These are phyloP conservation scores for Gymnopus androsaceus DNA, from an alignment of 1,284 basidiomycete genomes.

Conservation along the genomic window DNA sequence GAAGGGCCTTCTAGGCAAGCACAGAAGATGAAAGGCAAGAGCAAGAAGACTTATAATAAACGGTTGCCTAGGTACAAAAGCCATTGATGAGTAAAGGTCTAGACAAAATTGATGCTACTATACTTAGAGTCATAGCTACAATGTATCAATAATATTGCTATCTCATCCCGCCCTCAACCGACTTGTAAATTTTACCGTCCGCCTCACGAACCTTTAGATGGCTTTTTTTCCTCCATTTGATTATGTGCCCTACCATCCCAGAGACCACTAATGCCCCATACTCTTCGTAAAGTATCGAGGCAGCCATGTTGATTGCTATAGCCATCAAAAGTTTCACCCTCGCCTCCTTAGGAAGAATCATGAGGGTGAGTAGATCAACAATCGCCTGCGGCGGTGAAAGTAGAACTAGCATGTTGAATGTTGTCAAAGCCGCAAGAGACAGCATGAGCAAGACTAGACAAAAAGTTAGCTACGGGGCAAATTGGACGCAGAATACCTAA, in stretches of 20 bases:
- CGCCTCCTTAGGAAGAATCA: constrained; percentile 73
- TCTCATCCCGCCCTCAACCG: constrained; percentile 67
- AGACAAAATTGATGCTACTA: neutral
- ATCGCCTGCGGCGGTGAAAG: constrained; percentile 68
- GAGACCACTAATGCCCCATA: constrained; percentile 72
- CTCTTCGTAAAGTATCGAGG: constrained; percentile 81
- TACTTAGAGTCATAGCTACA: no score
- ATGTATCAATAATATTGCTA: constrained; percentile 26
- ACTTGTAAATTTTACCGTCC: constrained; percentile 68
- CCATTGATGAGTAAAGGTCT: neutral
- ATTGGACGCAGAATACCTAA: neutral
- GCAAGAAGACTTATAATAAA: constrained; percentile 4
- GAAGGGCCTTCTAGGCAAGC: constrained; percentile 58
- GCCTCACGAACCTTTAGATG: constrained; percentile 49
- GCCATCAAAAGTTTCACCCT: constrained; percentile 71
- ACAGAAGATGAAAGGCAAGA: constrained; percentile 27
- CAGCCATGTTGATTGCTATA: constrained; percentile 73
- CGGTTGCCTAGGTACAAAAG: constrained; percentile 7
- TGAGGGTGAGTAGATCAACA: constrained; percentile 74
- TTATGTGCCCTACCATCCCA: constrained; percentile 50
- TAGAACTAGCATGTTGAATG: constrained; percentile 77
- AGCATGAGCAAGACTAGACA: constrained; percentile 74
- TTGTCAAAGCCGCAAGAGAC: constrained; percentile 65
- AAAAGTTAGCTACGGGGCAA: constrained; percentile 4
- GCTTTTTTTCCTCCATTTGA: constrained; percentile 45